Base-by-base conservation (phyloP, 2,329 filamentous ascomycete species). In the Aspergillus sp. region DNA sequence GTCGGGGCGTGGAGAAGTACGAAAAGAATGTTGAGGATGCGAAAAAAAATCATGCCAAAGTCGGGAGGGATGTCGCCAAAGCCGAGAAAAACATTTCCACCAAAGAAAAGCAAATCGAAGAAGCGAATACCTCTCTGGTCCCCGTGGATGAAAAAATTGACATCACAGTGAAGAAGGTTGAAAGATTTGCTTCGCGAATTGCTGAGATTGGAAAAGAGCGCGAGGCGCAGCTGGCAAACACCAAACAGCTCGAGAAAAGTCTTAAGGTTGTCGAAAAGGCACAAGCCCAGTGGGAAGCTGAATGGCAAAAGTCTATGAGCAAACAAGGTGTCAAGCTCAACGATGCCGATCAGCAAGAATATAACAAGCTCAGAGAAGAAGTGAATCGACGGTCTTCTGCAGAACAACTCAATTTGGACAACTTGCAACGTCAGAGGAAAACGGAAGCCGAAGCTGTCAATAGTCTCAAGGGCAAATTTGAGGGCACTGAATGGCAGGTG, bases 71-170 rank as follows among this genome's bases (percentile, higher is more conserved):
- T 48, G 86, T 94, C 4, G 76, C 77, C 55, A 90, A 87, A 57
- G 80, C 86, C n/a, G 90, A 97, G 65, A 85, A 84, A 55, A 81
- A 79, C 48, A 95, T 97, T 66, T 88, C 87, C 64, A 75, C 76
- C 46, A 94, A 93, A 65, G 88, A 94, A 64, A 88, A 85, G 61
- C 84, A 86, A 39, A 85, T 96, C 26, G 88, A 96, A 58, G 86
- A 93, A 49, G 84, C 86, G 55, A 83, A 90, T 57, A 94, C 89
- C 61, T 82, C 81, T 33, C 77, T 98, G 4, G 82, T 97, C 5
- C 93, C 93, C 0, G 82, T 97, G 49, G 84, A 95, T 44, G 89
- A 96, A 66, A 97, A 97, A 71, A 85, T 98, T 35, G 78, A 82
- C 43, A 83, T 94, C 52, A 86, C 85, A 5, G 81, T 75, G 9